Conservation (phyloP, 1,284 basidiomycete genomes). For the Lignosus rhinocerotis region DNA sequence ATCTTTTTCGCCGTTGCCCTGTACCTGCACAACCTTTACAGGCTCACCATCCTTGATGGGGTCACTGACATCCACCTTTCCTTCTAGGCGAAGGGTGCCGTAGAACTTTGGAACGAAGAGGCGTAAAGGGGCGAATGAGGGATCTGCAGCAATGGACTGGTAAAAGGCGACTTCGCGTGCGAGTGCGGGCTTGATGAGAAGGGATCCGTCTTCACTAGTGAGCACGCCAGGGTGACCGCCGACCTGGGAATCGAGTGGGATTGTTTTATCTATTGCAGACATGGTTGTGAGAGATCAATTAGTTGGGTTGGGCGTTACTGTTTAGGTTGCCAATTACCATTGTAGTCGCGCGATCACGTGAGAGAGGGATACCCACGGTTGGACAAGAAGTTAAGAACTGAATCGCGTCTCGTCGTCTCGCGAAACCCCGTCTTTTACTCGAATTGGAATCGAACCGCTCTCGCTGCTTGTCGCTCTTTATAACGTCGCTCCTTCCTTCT, state of each 20-base stretch:
- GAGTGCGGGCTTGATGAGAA: slow-evolving; percentile 85
- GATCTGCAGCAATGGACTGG: slow-evolving; percentile 51
- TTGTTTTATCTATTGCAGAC: slow-evolving; percentile 1
- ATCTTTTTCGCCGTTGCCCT: slow-evolving; percentile 47
- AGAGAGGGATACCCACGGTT: background rate
- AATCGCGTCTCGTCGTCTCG: background rate
- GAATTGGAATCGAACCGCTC: background rate
- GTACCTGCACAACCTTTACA: slow-evolving; percentile 31
- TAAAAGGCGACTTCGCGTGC: slow-evolving; percentile 83
- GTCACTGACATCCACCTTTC: slow-evolving; percentile 44
- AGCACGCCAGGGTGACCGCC: slow-evolving; percentile 86
- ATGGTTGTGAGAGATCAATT: background rate
- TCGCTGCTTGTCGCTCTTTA: background rate
- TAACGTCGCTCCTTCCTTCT: background rate
- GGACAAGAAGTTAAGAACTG: no score
- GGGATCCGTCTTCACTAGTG: slow-evolving; percentile 71
- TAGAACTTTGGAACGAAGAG: slow-evolving; percentile 72
- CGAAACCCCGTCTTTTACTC: background rate
- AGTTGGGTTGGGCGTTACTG: background rate
- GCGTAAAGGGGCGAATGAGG: slow-evolving; percentile 45
- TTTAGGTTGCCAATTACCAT: background rate
- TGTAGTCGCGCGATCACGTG: background rate
- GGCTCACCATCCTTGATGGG: slow-evolving; percentile 19
- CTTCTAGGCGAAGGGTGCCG: slow-evolving; percentile 74
- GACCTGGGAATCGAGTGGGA: slow-evolving; percentile 65